Percentiles rank a stretch among this genome's conserved stretches.
phyloP scores from a whole-genome alignment of 192 early-diverging fungal genomes.

The Coemansia sp. region DNA sequence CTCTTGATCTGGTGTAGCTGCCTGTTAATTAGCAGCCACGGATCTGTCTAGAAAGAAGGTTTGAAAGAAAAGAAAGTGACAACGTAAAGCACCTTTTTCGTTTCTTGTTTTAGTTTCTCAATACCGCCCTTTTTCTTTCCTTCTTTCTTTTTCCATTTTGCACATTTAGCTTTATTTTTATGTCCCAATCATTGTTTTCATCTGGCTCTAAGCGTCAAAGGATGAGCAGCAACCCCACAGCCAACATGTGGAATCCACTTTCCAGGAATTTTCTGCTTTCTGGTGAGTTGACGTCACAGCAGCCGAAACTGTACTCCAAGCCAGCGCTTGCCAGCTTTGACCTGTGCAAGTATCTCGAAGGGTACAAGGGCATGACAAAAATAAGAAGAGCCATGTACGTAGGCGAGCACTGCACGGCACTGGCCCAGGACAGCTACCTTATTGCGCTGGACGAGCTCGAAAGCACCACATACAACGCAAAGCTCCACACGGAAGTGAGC shows the following conservation, averaged over 20 bases:
- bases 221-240: constrained; percentile 14
- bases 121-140: not conserved
- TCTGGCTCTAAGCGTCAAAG: constrained; percentile 15
- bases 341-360: constrained; percentile 26
- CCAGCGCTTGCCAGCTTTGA: constrained; percentile 31
- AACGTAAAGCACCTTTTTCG: not conserved
- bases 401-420: constrained; percentile 20
- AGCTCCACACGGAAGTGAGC: constrained; percentile 9
- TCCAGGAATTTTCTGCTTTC: not conserved
- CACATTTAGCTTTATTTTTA: constrained; percentile 5
- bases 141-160: not conserved
- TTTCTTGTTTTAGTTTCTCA: no score
- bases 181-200: constrained; percentile 7
- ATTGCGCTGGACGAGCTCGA: constrained; percentile 32
- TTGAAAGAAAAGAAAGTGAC: not conserved
- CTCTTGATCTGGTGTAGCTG: no score
- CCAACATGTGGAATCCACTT: not conserved
- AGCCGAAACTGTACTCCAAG: not conserved
- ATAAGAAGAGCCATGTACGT: constrained; percentile 28
- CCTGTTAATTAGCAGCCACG: no score
- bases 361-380: constrained; percentile 30
- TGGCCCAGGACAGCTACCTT: constrained; percentile 20
- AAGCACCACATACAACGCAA: constrained; percentile 18
- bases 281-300: not conserved
- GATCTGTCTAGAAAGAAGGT: no score